Percentiles rank a stretch among this genome's conserved stretches.
These are phyloP conservation scores for Coffea eugenioides DNA, from an alignment of 257 asterid species.

Conservation along the genomic window DNA sequence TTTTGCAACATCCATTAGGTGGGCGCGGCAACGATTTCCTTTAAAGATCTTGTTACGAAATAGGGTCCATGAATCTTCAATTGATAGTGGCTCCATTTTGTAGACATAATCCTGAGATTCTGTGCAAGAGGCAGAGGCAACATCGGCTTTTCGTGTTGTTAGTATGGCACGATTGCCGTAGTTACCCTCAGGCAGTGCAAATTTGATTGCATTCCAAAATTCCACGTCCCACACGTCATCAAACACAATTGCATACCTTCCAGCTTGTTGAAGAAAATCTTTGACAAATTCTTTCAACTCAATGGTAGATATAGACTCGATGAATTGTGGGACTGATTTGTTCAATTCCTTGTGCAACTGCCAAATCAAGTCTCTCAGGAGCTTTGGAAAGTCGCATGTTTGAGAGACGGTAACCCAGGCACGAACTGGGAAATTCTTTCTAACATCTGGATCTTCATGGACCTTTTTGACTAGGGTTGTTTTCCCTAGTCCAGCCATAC, in stretches of 20 bases:
- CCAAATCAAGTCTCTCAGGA: no score
- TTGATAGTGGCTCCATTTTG: neutral
- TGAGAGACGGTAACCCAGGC: no score
- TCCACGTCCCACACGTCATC: constrained; percentile 21
- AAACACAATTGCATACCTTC: constrained; percentile 15
- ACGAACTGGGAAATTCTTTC: no score
- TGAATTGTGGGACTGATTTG: no score
- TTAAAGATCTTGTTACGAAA: neutral
- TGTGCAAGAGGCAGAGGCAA: constrained; percentile 7
- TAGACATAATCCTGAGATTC: neutral
- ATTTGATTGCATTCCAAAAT: constrained; percentile 17
- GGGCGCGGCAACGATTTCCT: neutral
- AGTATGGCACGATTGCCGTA: neutral
- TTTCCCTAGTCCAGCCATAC: no score
- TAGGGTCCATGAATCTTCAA: neutral
- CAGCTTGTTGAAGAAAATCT: no score
- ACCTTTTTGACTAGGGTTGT: no score
- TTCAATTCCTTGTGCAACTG: no score
- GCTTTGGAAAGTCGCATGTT: no score
- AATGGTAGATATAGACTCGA: no score
- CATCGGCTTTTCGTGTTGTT: constrained; percentile 8
- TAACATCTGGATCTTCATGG: no score
- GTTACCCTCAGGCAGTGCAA: constrained; percentile 14
- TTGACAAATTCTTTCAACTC: no score
- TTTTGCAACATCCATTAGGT: neutral